Evolutionary conservation across 2,329 filamentous ascomycete genomes (phyloP), one percentile per base, ranked within the genome.

Genomic region (Claviceps capensis): DNA sequence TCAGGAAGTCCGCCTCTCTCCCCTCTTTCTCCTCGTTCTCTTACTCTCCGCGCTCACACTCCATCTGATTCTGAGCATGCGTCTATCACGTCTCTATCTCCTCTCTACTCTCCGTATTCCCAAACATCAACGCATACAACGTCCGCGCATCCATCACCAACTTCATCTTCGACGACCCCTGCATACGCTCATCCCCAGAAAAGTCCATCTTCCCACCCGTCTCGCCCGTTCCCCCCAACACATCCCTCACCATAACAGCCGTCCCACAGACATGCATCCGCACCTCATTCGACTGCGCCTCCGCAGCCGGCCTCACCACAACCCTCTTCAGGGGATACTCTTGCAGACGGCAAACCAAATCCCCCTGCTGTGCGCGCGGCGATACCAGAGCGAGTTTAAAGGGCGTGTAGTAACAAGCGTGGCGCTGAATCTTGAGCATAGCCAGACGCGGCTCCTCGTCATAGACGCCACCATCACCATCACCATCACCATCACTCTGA

Each of bases 361-460:
- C 54, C n/a, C 54, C 54, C 36, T 49, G 52, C n/a, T 40, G 54
- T n/a, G 49, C 49, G 9, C 43, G 41, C 5, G 54, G 30, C 43
- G 52, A 51, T 42, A 55, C 54, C 40, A 55, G 44, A 11, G 54
- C 54, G 6, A 55, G 37, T 47, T 55, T 55, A 34, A 47, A 54
- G 17, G 52, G 52, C 30, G 52, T 54, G 6, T 17, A 4, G 41
- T 36, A 13, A 3, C 41, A 26, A 5, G 42, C 8, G 14, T 8
- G 13, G 13, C 22, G 16, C 42, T 47, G 46, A 17, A 50, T 41
- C 26, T 51, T 51, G 34, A 55, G 37, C 36, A 55, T 52, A 4
- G 54, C 54, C 40, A 55, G 49, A 7, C 54, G 52, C 7, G 54
- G 54, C 47, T 55, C 54, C 13, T 52, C 49, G 19, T 41, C 4